A percentile compares a stretch with the other conserved stretches of the same genome.
These are phyloP conservation scores for Diaporthe citriasiana DNA, from an alignment of 2,329 filamentous ascomycete species.

Conservation along the genomic window DNA sequence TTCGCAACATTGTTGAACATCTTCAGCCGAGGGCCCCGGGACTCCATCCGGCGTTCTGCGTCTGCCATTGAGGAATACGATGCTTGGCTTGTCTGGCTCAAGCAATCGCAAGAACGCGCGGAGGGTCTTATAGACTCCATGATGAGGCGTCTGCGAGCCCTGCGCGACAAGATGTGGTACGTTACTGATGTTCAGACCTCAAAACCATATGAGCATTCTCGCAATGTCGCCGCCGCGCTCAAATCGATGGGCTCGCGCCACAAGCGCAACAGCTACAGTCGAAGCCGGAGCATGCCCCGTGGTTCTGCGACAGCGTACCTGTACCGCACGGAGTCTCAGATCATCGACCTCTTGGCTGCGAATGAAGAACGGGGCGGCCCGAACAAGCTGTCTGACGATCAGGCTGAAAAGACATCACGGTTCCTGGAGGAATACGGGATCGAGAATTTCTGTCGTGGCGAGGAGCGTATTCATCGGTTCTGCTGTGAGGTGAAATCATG, in stretches of 20 bases:
- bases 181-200: conserved; percentile 94
- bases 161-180: conserved; percentile 99
- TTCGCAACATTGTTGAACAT: conserved; percentile 81
- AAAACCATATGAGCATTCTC: conserved; percentile 86
- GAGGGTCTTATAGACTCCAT: conserved; percentile 81
- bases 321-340: conserved; percentile 85
- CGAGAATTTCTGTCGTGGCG: conserved; percentile 94
- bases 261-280: conserved; percentile 66
- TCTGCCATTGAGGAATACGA: conserved; percentile 84
- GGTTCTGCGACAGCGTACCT: conserved; percentile 73
- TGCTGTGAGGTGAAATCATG: conserved; percentile 91
- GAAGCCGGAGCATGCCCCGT: conserved; percentile 58
- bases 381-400: conserved; percentile 96
- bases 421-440: conserved; percentile 88
- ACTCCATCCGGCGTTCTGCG: conserved; percentile 77
- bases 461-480: conserved; percentile 95
- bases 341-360: conserved; percentile 89
- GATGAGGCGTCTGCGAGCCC: conserved; percentile 78
- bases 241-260: conserved; percentile 87
- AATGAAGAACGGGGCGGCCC: conserved; percentile 87
- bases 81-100: conserved; percentile 86
- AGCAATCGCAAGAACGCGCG: conserved; percentile 84
- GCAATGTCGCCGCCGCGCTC: conserved; percentile 86
- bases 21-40: conserved; percentile 78
- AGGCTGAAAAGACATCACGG: conserved; percentile 84